phyloP scores from a whole-genome alignment of 371 early-diverging fungal genomes.

The Smittium mucronatum region DNA sequence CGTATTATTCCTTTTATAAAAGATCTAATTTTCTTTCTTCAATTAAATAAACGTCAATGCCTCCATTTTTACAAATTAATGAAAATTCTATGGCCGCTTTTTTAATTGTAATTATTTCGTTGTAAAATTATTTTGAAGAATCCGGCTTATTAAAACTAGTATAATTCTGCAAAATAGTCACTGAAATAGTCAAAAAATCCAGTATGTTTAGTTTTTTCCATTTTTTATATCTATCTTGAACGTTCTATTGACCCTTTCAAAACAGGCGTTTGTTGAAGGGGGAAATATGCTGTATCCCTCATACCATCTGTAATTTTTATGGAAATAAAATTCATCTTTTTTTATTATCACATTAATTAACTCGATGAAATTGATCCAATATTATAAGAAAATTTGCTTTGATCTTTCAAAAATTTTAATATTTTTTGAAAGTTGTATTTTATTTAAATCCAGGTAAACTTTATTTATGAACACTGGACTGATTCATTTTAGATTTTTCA shows the following conservation, averaged over 20 bases:
- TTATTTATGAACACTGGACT: not conserved
- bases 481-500: not conserved
- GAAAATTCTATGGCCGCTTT: not conserved
- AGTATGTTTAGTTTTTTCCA: not conserved
- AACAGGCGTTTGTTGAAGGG: not conserved
- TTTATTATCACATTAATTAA: not conserved
- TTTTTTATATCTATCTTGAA: not conserved
- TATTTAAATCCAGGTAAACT: not conserved
- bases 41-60: not conserved
- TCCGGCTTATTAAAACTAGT: not conserved
- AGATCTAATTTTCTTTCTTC: not conserved
- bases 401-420: not conserved
- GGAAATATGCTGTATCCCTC: not conserved
- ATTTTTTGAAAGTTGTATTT: not conserved
- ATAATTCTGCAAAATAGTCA: not conserved
- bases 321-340: not conserved
- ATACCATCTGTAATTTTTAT: not conserved
- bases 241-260: not conserved
- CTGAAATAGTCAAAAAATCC: not conserved
- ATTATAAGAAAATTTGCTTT: not conserved
- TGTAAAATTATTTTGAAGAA: not conserved
- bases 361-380: not conserved
- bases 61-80: not conserved
- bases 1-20: not conserved
- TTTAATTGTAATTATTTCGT: not conserved